These are phyloP conservation scores for Stereocaulon alpinum DNA, from an alignment of 495 filamentous ascomycete species.

Conservation along the genomic window DNA sequence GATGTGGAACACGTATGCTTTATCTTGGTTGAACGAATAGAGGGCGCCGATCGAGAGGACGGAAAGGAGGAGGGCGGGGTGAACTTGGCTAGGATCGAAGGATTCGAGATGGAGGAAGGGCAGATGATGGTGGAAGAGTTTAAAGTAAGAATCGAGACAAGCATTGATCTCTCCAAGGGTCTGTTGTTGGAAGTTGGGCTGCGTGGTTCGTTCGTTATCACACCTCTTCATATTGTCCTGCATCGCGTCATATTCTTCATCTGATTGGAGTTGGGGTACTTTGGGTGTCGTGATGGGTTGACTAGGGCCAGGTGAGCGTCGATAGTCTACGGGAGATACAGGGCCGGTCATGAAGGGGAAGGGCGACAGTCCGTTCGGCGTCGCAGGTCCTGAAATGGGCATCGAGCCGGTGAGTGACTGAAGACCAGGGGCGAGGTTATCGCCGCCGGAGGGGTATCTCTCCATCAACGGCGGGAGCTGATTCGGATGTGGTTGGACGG, in stretches of 20 bases:
- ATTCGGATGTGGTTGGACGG: constrained; percentile 43
- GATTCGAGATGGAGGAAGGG: constrained; percentile 93
- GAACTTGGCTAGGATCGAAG: constrained; percentile 66
- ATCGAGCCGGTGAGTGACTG: constrained; percentile 61
- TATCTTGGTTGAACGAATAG: constrained; percentile 93
- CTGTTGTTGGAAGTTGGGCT: constrained; percentile 82
- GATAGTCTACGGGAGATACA: constrained; percentile 61
- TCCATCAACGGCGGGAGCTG: constrained; percentile 60
- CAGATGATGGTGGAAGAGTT: constrained; percentile 91
- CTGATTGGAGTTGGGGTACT: constrained; percentile 49
- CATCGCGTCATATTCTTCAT: constrained; percentile 50
- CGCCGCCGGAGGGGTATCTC: constrained; percentile 46
- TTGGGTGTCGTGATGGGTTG: constrained; percentile 54
- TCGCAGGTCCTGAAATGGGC: constrained; percentile 59
- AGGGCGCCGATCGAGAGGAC: constrained; percentile 92
- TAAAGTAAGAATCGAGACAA: constrained; percentile 92
- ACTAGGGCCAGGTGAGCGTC: constrained; percentile 53
- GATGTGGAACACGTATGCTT: constrained; percentile 93
- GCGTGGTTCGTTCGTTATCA: constrained; percentile 72
- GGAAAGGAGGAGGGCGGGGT: constrained; percentile 75
- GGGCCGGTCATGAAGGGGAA: constrained; percentile 63
- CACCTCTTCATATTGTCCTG: constrained; percentile 77
- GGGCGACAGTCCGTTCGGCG: constrained; percentile 73
- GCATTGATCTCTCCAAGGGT: constrained; percentile 67
- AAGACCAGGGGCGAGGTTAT: constrained; percentile 49